Evolutionary conservation across 2,329 filamentous ascomycete genomes (phyloP), one percentile per base, ranked within the genome.

Genomic region (Cercospora sp.): DNA sequence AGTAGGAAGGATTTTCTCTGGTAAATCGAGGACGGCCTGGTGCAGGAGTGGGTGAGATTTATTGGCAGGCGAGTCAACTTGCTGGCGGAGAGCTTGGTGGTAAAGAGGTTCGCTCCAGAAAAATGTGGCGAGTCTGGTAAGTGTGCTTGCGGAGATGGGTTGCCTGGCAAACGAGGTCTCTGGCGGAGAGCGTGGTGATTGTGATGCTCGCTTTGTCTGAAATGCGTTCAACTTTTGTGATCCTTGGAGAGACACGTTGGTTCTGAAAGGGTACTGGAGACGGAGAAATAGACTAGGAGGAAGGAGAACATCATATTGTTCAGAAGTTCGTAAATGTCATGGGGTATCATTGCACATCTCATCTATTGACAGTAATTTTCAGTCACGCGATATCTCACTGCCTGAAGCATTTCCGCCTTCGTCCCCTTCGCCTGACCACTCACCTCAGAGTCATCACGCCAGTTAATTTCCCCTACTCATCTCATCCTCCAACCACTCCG

Each of bases 401-500:
- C 5, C 13, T 40, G 5, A 6, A 40, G 36, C 36, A 40, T 40
- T 5, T 40, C 2, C 6, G 1, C 6, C 16, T 8, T 13, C 36
- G 6, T 40, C 13, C 36, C 13, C 36, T 40, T 13, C 5, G 36
- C 3, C 36, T 7, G 13, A 3, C 36, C 2, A 0, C 13, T 16
- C 2, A 8, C 3, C 36, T 3, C 2, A 8, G 13, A 40, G 13
- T 8, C 36, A 40, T 40, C 36, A 7, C 1, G 1, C 13, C 36
- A 40, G 36, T 40, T n/a, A 48, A 26, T 13, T n/a, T 13, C 13
- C 23, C 26, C 3, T 30, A 16, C n/a, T 0, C 55, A 58, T 58
- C n/a, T 58, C 55, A n/a, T 58, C 55, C 28, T 58, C 55, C 7
- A 58, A 31, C 55, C 55, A 58, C 55, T 58, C 55, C n/a, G 16